Evolutionary conservation across 2,329 filamentous ascomycete genomes (phyloP).

Genomic region (Thelonectria discophora): DNA sequence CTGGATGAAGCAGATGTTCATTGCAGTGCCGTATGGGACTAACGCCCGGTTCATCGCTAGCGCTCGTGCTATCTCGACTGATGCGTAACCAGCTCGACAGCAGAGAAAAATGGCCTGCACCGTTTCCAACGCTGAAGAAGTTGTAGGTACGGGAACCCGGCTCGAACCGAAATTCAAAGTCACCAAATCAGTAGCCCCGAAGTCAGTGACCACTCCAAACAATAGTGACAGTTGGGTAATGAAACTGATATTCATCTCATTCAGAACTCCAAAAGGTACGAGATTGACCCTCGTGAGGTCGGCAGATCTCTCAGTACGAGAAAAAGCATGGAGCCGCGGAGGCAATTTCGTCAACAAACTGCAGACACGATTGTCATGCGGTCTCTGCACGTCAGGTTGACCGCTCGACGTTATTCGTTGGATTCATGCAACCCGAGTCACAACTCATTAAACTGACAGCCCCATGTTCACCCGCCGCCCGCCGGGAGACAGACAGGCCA

Average conservation of each 20-base stretch:
- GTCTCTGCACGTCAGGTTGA: slow-evolving; percentile 6
- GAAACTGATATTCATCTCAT: neutral
- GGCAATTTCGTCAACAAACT: slow-evolving; percentile 23
- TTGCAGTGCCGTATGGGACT: neutral
- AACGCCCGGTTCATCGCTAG: neutral
- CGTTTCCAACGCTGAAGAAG: neutral
- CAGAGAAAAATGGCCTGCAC: neutral
- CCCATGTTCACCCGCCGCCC: slow-evolving; percentile 9
- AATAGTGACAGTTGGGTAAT: neutral
- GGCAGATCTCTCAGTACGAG: neutral
- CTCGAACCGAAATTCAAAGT: slow-evolving; percentile 9
- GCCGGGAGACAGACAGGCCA: neutral
- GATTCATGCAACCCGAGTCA: slow-evolving; percentile 25
- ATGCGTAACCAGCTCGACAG: neutral
- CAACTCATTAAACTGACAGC: neutral
- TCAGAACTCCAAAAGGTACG: neutral
- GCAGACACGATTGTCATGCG: slow-evolving; percentile 7
- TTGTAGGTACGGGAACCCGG: slow-evolving; percentile 8
- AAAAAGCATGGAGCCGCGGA: neutral
- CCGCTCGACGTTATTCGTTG: slow-evolving; percentile 1
- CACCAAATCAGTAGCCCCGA: neutral
- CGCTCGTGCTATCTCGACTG: neutral
- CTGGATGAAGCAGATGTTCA: neutral
- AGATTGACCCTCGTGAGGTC: neutral
- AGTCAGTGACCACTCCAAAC: slow-evolving; percentile 8